Conservation (phyloP, 2,329 filamentous ascomycete species). For the Periconia macrospinosa region DNA sequence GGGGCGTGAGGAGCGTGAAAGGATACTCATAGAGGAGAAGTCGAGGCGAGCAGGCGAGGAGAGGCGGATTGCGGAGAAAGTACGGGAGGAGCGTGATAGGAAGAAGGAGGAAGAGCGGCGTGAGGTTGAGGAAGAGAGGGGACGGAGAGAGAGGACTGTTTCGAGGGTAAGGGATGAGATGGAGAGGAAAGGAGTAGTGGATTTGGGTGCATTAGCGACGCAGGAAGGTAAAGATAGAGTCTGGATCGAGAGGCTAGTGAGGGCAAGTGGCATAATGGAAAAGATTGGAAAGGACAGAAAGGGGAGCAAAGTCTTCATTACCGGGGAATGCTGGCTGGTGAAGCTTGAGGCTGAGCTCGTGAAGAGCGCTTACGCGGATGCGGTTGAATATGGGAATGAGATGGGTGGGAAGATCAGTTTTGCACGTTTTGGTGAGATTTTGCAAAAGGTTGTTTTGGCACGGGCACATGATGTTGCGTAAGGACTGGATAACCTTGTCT, state of each 20-base stretch:
- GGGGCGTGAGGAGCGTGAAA: slow-evolving; percentile 50
- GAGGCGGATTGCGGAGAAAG: slow-evolving; percentile 45
- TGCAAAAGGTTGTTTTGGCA: slow-evolving; percentile 39
- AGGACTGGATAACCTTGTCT: neutral
- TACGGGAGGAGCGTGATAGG: slow-evolving; percentile 44
- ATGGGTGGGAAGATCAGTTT: slow-evolving; percentile 39
- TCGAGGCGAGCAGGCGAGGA: slow-evolving; percentile 47
- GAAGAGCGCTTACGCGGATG: slow-evolving; percentile 42
- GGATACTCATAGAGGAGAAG: slow-evolving; percentile 43
- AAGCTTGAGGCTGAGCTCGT: slow-evolving; percentile 44
- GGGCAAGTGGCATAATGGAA: slow-evolving; percentile 41
- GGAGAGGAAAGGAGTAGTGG: slow-evolving; percentile 23
- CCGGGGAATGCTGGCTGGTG: slow-evolving; percentile 48
- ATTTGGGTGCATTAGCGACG: slow-evolving; percentile 46
- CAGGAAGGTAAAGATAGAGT: slow-evolving; percentile 44
- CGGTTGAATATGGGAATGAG: slow-evolving; percentile 26
- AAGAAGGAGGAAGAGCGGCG: slow-evolving; percentile 41
- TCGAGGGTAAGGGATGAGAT: slow-evolving; percentile 28
- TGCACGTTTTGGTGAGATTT: slow-evolving; percentile 40
- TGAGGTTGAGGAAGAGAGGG: slow-evolving; percentile 41
- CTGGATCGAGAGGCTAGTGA: slow-evolving; percentile 49
- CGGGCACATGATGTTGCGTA: slow-evolving; percentile 16
- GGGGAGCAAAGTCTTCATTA: slow-evolving; percentile 43
- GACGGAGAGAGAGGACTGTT: slow-evolving; percentile 33
- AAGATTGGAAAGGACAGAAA: slow-evolving; percentile 13